A percentile compares a stretch with the other conserved stretches of the same genome.
Conservation (phyloP, 768 basidiomycete species). For the Wakefieldia striispora region DNA sequence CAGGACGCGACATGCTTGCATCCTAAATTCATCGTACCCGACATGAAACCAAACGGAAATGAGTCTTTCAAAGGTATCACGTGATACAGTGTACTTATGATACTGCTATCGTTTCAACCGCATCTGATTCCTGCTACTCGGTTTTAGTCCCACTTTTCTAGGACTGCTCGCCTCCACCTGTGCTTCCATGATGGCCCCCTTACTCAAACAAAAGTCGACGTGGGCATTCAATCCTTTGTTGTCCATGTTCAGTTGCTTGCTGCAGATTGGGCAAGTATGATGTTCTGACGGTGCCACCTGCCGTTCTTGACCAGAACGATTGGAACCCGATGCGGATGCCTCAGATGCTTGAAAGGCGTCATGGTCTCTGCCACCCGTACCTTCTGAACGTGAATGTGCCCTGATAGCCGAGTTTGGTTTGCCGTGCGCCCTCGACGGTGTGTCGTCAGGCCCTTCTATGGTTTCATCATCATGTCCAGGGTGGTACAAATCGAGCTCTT, state of each 20-base stretch:
- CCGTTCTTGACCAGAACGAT: slow-evolving; percentile 15
- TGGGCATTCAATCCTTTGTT: slow-evolving; percentile 85
- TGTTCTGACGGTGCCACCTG: neutral
- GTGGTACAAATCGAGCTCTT: slow-evolving; percentile 29
- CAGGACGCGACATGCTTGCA: slow-evolving; percentile 25
- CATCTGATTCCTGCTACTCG: slow-evolving; percentile 5
- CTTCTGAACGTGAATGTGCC: neutral
- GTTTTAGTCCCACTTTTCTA: slow-evolving; percentile 10
- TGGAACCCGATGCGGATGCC: slow-evolving; percentile 13
- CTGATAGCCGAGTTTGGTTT: slow-evolving; percentile 14
- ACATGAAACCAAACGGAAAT: neutral
- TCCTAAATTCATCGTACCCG: slow-evolving; percentile 16
- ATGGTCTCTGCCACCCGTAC: neutral
- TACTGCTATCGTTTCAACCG: slow-evolving; percentile 12
- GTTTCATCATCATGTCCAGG: slow-evolving; percentile 5
- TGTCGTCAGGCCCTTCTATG: slow-evolving; percentile 9
- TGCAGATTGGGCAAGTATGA: slow-evolving; percentile 74
- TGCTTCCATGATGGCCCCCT: slow-evolving; percentile 71
- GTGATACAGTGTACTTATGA: slow-evolving; percentile 9
- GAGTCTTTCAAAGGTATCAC: slow-evolving; percentile 7
- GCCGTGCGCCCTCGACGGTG: neutral
- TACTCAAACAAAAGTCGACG: slow-evolving; percentile 85
- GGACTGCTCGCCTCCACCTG: slow-evolving; percentile 37
- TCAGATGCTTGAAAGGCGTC: neutral
- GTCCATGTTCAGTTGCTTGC: slow-evolving; percentile 57